Evolutionary conservation across 129 eudicot genomes (phyloP).

Genomic region (Chrysanthemum lavandulifolium): DNA sequence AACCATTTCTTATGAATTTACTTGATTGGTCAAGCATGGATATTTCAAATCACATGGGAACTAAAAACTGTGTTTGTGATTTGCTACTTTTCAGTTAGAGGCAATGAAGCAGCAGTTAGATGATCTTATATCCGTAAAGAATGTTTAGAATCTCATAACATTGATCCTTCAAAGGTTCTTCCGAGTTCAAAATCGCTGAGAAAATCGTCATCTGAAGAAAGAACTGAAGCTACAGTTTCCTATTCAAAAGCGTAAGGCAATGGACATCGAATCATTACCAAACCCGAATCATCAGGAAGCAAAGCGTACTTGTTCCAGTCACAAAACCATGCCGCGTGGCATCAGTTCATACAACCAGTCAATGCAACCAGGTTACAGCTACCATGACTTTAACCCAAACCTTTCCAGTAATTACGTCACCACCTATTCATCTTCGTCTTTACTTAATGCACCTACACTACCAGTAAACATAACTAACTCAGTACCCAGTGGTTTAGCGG

Average conservation of each 20-base stretch:
- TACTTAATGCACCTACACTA: constrained; percentile 31
- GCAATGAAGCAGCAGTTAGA: constrained; percentile 41
- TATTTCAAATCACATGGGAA: too few relatives aligned
- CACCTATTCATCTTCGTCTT: constrained; percentile 30
- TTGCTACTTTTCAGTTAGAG: constrained; percentile 41
- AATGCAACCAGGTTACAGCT: constrained; percentile 20
- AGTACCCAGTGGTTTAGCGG: too few relatives aligned
- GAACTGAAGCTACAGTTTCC: constrained; percentile 20
- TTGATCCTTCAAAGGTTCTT: constrained; percentile 48
- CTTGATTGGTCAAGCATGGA: too few relatives aligned
- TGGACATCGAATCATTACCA: constrained; percentile 33
- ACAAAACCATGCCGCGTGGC: constrained; percentile 22
- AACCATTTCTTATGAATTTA: too few relatives aligned
- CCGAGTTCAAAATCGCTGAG: constrained; percentile 41
- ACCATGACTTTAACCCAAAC: constrained; percentile 15
- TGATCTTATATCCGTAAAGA: constrained; percentile 44
- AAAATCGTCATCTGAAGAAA: constrained; percentile 45
- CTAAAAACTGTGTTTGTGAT: constrained; percentile 8
- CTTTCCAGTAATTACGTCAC: constrained; percentile 14
- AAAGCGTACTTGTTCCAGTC: constrained; percentile 40
- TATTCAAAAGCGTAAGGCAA: constrained; percentile 43
- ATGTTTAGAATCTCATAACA: constrained; percentile 51
- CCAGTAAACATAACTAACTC: constrained; percentile 21
- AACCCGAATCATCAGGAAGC: constrained; percentile 30
- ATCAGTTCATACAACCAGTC: constrained; percentile 8